phyloP scores from a whole-genome alignment of 176 grass and related monocot species.

The Oryza coarctata region DNA sequence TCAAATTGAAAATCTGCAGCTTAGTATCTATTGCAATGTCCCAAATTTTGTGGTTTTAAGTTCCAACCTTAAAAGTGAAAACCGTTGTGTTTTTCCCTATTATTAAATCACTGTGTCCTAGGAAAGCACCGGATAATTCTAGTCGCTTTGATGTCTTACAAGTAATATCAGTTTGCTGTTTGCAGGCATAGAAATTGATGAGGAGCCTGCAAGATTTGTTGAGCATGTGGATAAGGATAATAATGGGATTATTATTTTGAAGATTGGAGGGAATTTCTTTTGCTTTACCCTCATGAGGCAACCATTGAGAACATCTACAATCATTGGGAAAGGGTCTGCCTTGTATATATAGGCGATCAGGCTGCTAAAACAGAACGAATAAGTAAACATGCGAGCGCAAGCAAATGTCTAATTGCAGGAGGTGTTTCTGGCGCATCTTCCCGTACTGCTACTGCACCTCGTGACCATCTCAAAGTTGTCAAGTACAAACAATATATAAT shows the following conservation, averaged over 20 bases:
- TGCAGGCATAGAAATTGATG: constrained; percentile 86
- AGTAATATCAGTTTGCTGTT: constrained; percentile 37
- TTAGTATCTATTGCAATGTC: not conserved
- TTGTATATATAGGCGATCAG: constrained; percentile 86
- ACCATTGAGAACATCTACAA: constrained; percentile 89
- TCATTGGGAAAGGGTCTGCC: constrained; percentile 88
- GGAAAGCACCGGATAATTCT: constrained; percentile 1
- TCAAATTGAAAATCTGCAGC: not conserved
- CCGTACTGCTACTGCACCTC: constrained; percentile 81
- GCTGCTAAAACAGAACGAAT: constrained; percentile 79
- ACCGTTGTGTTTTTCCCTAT: not conserved
- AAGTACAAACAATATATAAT: constrained; percentile 91
- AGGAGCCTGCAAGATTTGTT: constrained; percentile 79
- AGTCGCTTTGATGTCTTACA: constrained; percentile 28
- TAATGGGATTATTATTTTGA: constrained; percentile 92
- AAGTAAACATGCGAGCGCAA: constrained; percentile 69
- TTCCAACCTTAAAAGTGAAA: not conserved
- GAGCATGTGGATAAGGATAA: constrained; percentile 95
- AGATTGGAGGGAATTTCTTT: constrained; percentile 97
- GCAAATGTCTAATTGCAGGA: constrained; percentile 84
- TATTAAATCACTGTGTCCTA: not conserved
- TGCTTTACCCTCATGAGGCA: constrained; percentile 86
- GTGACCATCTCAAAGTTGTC: constrained; percentile 76
- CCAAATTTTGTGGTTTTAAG: too few relatives aligned
- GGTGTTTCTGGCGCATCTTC: constrained; percentile 72